Conservation (phyloP, 2,329 filamentous ascomycete genomes). For the Epicoccum sorghinum region DNA sequence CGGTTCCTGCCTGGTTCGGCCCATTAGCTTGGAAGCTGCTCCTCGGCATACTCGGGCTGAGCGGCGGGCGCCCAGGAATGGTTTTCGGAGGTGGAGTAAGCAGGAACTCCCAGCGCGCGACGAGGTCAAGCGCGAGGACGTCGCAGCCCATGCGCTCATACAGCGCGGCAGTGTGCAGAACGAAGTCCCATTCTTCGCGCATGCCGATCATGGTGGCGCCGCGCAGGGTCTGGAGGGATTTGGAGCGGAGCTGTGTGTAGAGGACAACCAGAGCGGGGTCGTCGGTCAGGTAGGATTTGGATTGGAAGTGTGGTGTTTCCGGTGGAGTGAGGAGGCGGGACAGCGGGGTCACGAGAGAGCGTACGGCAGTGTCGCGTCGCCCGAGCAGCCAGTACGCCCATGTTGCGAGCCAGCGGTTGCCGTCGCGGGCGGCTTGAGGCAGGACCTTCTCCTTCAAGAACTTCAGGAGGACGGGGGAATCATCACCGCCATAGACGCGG, state of each 20-base stretch:
- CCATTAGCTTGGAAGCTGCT: conserved; percentile 29
- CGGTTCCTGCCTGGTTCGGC: conserved; percentile 27
- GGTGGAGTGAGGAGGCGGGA: conserved; percentile 74
- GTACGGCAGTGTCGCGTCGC: conserved; percentile 81
- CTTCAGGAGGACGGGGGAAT: conserved; percentile 72
- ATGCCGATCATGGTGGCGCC: conserved; percentile 84
- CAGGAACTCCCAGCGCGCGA: conserved; percentile 80
- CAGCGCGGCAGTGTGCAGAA: conserved; percentile 81
- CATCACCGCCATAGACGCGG: conserved; percentile 86
- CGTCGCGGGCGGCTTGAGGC: conserved; percentile 75
- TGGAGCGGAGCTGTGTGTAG: conserved; percentile 83
- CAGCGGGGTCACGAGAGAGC: conserved; percentile 80
- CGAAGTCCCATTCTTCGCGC: conserved; percentile 84
- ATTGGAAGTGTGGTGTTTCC: conserved; percentile 70
- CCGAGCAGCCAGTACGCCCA: conserved; percentile 96
- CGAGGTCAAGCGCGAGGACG: conserved; percentile 82
- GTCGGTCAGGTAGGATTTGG: conserved; percentile 83
- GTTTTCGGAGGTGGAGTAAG: conserved; percentile 45
- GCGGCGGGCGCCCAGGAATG: conserved; percentile 24
- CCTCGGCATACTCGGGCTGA: conserved; percentile 35
- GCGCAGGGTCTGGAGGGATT: conserved; percentile 79
- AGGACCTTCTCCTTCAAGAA: conserved; percentile 83
- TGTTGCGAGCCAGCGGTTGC: conserved; percentile 90
- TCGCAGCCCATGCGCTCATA: conserved; percentile 96
- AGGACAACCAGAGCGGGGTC: conserved; percentile 88